Base-by-base conservation (phyloP, 352 stramenopile genomes). In the Phytophthora cryptogea region DNA sequence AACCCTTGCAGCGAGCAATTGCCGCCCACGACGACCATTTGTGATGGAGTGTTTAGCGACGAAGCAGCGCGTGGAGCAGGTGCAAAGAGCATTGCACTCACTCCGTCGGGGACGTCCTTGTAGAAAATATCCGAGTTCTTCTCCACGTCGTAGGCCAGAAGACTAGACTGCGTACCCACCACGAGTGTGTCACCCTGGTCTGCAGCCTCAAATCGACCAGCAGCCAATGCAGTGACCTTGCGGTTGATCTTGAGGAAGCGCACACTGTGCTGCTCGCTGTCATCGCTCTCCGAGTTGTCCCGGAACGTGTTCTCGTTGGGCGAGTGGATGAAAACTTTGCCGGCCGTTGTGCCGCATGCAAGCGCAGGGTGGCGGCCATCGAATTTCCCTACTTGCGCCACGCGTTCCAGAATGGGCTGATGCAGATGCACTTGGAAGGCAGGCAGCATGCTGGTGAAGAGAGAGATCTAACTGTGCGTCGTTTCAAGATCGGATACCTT, bases 91-190 rank as follows among this genome's bases (percentile, higher is more conserved):
- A 96, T 88, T n/a, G 80, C 79, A 66, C 86, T 90, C 44, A 92
- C 84, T 42, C 87, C 88, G 54, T 96, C 90, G 14, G 80, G 86
- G 7, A 95, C 74, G 57, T 95, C 84, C 55, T 95, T 95, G 75
- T 94, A 98, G 71, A 97, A 98, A 16, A 96, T 90, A 47, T 98
- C 92, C 43, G 84, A 89, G 70, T 98, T 98, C 41, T 95, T 93
- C 58, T 98, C 88, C 8, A 97, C 85, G 57, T 97, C 90, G 72
- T 97, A 98, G 5, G 86, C 90, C 14, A 97, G 66, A 17, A 98
- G 55, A 75, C 88, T 98, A 35, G 83, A 89, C 52, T 96, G 72
- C 14, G 89, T 97, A 37, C 91, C 90, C 20, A 97, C 85, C 17
- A 97, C 72, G 20, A 98, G 80, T 32, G 79, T 90, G 61, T 97